Conservation (phyloP, 768 basidiomycete genomes). For the Flagelloscypha sp. region DNA sequence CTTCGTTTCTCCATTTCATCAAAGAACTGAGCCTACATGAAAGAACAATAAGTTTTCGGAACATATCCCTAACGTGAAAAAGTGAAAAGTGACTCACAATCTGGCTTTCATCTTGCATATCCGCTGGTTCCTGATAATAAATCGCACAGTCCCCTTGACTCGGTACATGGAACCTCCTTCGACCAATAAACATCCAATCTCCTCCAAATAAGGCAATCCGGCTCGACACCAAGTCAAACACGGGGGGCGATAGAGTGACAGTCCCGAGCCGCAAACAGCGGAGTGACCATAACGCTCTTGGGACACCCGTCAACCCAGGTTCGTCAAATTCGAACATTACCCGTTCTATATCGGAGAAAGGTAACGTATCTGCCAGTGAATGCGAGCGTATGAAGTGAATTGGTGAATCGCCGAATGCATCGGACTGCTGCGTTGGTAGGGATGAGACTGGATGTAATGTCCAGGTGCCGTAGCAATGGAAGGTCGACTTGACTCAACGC, state of each 20-base stretch:
- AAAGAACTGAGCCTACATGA: no score
- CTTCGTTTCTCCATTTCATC: no score
- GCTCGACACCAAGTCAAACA: constrained; percentile 33
- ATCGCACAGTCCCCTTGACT: constrained; percentile 13
- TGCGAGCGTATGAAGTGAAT: constrained; percentile 25
- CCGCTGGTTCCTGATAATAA: constrained; percentile 6
- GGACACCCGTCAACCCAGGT: constrained; percentile 15
- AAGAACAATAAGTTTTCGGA: no score
- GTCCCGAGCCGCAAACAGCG: constrained; percentile 34
- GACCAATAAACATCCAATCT: constrained; percentile 31
- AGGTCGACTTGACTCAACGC: constrained; percentile 21
- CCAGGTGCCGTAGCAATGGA: constrained; percentile 22
- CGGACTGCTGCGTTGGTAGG: constrained; percentile 27
- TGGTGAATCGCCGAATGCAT: constrained; percentile 25
- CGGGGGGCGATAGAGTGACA: constrained; percentile 31
- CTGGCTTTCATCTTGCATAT: constrained; percentile 19
- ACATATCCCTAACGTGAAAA: no score
- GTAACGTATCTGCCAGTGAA: constrained; percentile 32
- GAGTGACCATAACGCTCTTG: no score
- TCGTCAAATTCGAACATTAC: constrained; percentile 18
- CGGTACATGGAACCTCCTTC: constrained; percentile 31
- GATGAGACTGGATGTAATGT: constrained; percentile 27
- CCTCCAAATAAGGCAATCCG: constrained; percentile 24
- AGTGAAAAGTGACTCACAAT: constrained; percentile 25
- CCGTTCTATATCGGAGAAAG: constrained; percentile 26